phyloP scores from a whole-genome alignment of 1,139 yeast genomes.

The Yamadazyma dendronema region DNA sequence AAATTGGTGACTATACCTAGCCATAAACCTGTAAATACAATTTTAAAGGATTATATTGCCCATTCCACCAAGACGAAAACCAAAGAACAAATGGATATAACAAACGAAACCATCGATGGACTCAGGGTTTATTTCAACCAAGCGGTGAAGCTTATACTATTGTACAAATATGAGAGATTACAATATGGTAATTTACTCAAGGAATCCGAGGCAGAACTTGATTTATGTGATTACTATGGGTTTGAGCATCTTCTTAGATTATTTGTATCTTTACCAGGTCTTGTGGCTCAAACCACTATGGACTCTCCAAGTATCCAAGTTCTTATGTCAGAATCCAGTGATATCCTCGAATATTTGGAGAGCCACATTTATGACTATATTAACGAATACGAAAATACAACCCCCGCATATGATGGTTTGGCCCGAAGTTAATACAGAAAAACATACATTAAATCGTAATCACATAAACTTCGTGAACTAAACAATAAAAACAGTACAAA shows the following conservation, averaged over 20 bases:
- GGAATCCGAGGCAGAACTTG: slow-evolving; percentile 16
- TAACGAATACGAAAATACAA: slow-evolving; percentile 52
- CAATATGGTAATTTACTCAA: slow-evolving; percentile 62
- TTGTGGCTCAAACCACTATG: slow-evolving; percentile 76
- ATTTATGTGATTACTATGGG: slow-evolving; percentile 57
- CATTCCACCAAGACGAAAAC: slow-evolving; percentile 28
- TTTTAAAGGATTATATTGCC: slow-evolving; percentile 48
- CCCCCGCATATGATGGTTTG: slow-evolving; percentile 59
- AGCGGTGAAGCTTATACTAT: slow-evolving; percentile 65
- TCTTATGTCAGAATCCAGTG: slow-evolving; percentile 41
- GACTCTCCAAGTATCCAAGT: slow-evolving; percentile 70
- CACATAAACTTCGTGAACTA: slow-evolving; percentile 4
- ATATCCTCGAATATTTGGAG: slow-evolving; percentile 53
- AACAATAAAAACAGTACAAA: slow-evolving; percentile 1
- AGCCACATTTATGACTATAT: slow-evolving; percentile 46
- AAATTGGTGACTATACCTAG: slow-evolving; percentile 65
- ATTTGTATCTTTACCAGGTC: slow-evolving; percentile 74
- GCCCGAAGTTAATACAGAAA: slow-evolving; percentile 20
- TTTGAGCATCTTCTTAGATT: slow-evolving; percentile 74
- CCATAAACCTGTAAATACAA: slow-evolving; percentile 45
- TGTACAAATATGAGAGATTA: slow-evolving; percentile 82
- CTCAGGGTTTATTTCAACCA: slow-evolving; percentile 75
- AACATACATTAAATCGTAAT: slow-evolving; percentile 1
- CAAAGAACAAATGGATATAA: slow-evolving; percentile 45
- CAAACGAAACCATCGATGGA: slow-evolving; percentile 69